Conservation (phyloP, 2,329 filamentous ascomycete species). For the Claviceps sp. region DNA sequence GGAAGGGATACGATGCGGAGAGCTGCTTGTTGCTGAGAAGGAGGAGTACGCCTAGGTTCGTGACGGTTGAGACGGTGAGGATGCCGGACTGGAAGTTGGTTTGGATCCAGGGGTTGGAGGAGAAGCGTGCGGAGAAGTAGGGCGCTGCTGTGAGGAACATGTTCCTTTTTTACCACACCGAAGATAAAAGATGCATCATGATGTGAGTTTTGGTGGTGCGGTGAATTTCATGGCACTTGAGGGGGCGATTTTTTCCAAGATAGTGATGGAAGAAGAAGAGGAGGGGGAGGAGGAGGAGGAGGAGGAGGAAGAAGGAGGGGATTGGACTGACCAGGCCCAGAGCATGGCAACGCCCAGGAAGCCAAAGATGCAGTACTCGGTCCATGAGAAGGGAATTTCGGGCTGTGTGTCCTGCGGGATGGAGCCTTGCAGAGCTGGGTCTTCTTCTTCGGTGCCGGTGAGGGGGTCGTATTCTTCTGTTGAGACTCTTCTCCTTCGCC, state of each 20-base stretch:
- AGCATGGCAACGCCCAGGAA: constrained; percentile 86
- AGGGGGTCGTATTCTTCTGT: constrained; percentile 20
- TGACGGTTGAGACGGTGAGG: constrained; percentile 71
- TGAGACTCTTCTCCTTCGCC: constrained; percentile 1
- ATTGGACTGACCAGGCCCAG: constrained; percentile 72
- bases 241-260: not conserved
- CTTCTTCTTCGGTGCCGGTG: constrained; percentile 13
- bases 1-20: constrained; percentile 73
- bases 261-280: not conserved
- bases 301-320: not conserved
- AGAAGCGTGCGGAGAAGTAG: constrained; percentile 80
- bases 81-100: constrained; percentile 84
- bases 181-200: not conserved
- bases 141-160: constrained; percentile 95
- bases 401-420: constrained; percentile 19
- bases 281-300: not conserved
- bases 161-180: constrained; percentile 45
- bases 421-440: constrained; percentile 14
- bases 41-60: constrained; percentile 65
- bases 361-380: constrained; percentile 76
- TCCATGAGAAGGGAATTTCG: constrained; percentile 58
- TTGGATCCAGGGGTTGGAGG: constrained; percentile 54
- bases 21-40: constrained; percentile 69
- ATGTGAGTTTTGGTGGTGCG: not conserved
- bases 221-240: too few species aligned